phyloP scores from a whole-genome alignment of 2,329 filamentous ascomycete species.

The Talaromyces albobiverticillius region DNA sequence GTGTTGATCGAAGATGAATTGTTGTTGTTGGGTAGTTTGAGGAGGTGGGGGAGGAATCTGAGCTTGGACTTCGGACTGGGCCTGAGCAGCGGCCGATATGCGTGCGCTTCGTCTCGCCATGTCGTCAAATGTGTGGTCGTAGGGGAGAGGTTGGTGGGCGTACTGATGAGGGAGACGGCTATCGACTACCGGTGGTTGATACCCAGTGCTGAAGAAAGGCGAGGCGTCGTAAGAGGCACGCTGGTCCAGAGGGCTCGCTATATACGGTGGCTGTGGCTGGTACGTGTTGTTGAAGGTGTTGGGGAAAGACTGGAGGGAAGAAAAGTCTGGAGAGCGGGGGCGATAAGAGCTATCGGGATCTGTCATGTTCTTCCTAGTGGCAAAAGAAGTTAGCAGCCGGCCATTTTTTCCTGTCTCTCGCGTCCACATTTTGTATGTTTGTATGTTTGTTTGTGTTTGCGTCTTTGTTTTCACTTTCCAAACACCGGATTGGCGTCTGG shows the following conservation, averaged over 20 bases:
- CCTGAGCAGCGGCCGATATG: slow-evolving; percentile 28
- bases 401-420: neutral
- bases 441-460: neutral
- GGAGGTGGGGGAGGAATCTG: neutral
- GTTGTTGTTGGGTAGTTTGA: slow-evolving; percentile 6
- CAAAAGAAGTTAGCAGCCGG: neutral
- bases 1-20: slow-evolving; percentile 15
- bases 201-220: slow-evolving; percentile 42
- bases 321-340: slow-evolving; percentile 51
- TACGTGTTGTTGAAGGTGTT: slow-evolving; percentile 33
- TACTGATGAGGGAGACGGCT: slow-evolving; percentile 35
- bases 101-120: slow-evolving; percentile 45
- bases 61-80: neutral
- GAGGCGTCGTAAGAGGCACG: slow-evolving; percentile 47
- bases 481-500: neutral
- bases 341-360: slow-evolving; percentile 45
- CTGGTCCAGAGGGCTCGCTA: slow-evolving; percentile 33
- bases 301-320: slow-evolving; percentile 45
- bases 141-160: slow-evolving; percentile 28
- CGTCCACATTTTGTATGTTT: neutral
- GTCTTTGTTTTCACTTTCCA: neutral
- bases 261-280: slow-evolving; percentile 24
- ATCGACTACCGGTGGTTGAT: slow-evolving; percentile 25
- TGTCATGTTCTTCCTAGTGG: slow-evolving; percentile 33
- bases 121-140: slow-evolving; percentile 25